Evolutionary conservation across 1,139 yeast species (phyloP).

Genomic region (Suhomyces kunorum): DNA sequence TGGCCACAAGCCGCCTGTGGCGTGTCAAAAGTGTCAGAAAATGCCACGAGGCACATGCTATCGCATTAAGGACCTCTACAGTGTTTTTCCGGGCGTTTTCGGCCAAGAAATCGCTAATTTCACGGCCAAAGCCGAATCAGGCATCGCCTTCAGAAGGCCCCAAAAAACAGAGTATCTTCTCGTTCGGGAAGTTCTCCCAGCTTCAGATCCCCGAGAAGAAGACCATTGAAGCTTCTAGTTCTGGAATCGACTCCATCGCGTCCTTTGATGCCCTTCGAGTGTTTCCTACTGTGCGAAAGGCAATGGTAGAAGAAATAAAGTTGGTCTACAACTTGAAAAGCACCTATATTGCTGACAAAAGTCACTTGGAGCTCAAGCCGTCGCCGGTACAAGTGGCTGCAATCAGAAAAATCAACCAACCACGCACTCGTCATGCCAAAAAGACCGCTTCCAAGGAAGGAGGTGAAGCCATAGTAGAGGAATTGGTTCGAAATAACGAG

Average conservation of each 20-base stretch:
- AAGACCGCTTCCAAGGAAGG: slow-evolving; percentile 21
- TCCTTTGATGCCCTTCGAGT: slow-evolving; percentile 67
- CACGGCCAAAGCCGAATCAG: neutral
- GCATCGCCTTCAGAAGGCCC: neutral
- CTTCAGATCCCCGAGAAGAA: slow-evolving; percentile 20
- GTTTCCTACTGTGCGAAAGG: slow-evolving; percentile 65
- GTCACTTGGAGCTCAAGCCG: slow-evolving; percentile 38
- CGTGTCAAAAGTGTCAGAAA: neutral
- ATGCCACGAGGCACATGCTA: neutral
- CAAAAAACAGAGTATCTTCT: slow-evolving; percentile 11
- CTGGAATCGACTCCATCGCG: slow-evolving; percentile 38
- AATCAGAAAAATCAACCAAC: slow-evolving; percentile 43
- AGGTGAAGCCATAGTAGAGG: slow-evolving; percentile 28
- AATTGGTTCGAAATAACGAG: slow-evolving; percentile 34
- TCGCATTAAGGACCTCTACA: neutral
- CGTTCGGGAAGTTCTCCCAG: slow-evolving; percentile 24
- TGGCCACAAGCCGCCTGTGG: slow-evolving; percentile 2
- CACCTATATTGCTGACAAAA: slow-evolving; percentile 35
- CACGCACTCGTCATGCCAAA: slow-evolving; percentile 24
- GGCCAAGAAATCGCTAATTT: neutral
- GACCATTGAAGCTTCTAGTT: slow-evolving; percentile 20
- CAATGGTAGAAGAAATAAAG: slow-evolving; percentile 60
- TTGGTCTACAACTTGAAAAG: slow-evolving; percentile 45
- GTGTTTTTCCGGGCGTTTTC: neutral
- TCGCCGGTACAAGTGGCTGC: slow-evolving; percentile 50